Base-by-base conservation (phyloP, 1,284 basidiomycete genomes). In the Rhodotorula mucilaginosa region DNA sequence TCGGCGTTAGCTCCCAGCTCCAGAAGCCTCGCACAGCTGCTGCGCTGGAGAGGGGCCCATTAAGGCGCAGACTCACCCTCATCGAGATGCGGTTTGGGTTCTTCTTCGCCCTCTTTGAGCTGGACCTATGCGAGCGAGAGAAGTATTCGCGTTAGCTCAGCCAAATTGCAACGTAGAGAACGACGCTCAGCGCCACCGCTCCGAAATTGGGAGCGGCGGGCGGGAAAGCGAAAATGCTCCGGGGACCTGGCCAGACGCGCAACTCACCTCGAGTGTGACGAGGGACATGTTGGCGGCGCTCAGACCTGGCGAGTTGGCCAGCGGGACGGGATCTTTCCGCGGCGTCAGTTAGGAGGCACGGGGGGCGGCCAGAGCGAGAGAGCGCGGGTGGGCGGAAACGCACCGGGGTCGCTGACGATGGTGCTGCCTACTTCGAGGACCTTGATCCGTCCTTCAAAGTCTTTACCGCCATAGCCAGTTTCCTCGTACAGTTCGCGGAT, bases 401-500 rank as follows among this genome's bases (percentile, higher is more conserved):
- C 29, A 71, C 69, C 61, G 7, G 72, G 66, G 60, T 74, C 67
- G 21, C 61, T 64, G 29, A 69, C 67, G 57, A 69, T 58, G n/a
- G 67, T 65, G 10, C 66, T 66, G 5, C 74, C 72, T 3, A 67
- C 16, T 58, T 74, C 63, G 34, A 70, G 54, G 6, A 74, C 68
- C 52, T 74, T 71, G 65, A 76, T 47, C 18, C 75, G 52, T 0
- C 70, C 75, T 19, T 73, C 74, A 48, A 77, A 76, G n/a, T 77
- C 78, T 2, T 78, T 76, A 5, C 80, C 80, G 0, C 80, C 81
- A 81, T 89, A 95, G 2, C 93, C 93, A 0, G 93, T 96, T 82
- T 97, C 94, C 82, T 97, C 94, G 77, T 89, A 84, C 13, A 97
- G 85, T 79, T 97, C 94, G 49, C 93, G 87, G 49, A 93, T 84